Conservation (phyloP, 176 grass and related monocot species). For the Cenchrus fungigraminus region DNA sequence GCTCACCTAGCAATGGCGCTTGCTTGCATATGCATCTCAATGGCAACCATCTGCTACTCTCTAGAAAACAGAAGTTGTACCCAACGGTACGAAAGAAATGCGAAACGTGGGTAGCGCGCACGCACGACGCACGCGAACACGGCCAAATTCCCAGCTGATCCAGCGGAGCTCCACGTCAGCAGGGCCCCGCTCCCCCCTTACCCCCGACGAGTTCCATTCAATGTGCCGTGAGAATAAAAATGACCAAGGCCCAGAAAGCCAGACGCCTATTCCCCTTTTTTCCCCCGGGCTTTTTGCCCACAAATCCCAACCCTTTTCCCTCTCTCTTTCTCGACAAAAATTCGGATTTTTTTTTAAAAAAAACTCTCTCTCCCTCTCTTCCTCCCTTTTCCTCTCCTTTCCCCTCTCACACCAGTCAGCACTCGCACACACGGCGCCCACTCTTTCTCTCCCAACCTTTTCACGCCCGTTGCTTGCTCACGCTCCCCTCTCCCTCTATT, state of each 20-base stretch:
- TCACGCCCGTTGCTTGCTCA: constrained; percentile 36
- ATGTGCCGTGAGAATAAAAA: constrained; percentile 40
- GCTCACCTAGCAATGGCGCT: no score
- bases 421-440: neutral
- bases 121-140: neutral
- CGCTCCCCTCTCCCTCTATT: neutral
- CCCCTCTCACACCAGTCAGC: neutral
- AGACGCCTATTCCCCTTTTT: neutral
- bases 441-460: constrained; percentile 12
- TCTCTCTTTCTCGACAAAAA: neutral
- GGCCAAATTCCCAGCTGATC: neutral
- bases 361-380: neutral
- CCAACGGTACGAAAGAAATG: neutral
- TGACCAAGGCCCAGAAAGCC: neutral
- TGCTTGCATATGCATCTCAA: no score
- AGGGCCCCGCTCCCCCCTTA: neutral
- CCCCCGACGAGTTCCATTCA: neutral
- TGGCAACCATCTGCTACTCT: no score
- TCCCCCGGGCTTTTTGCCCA: neutral
- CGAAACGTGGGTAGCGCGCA: neutral
- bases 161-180: constrained; percentile 37
- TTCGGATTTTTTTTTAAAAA: neutral
- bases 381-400: neutral
- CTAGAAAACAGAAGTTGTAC: no score
- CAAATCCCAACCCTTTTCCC: constrained; percentile 30